phyloP scores from a whole-genome alignment of 2,329 filamentous ascomycete species.

The Fragosphaeria purpurea region DNA sequence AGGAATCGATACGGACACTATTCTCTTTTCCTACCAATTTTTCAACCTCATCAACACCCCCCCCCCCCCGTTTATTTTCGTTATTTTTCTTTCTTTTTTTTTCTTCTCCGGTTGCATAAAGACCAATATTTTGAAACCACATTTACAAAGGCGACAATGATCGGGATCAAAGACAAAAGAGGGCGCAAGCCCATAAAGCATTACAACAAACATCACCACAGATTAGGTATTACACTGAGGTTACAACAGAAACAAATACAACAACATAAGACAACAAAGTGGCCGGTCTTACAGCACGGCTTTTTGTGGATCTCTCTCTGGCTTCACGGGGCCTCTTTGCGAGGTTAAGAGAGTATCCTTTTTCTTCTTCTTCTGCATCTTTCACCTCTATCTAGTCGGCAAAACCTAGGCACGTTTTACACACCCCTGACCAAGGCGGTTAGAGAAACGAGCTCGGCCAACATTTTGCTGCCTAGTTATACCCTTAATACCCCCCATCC shows the following conservation, averaged over 20 bases:
- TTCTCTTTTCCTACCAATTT: neutral
- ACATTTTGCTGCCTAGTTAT: no score
- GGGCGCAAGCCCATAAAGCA: conserved; percentile 9
- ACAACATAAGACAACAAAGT: neutral
- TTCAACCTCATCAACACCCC: neutral
- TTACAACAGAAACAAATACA: neutral
- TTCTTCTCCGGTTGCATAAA: neutral
- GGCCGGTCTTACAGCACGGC: conserved; percentile 10
- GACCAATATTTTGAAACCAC: neutral
- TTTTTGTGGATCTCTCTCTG: conserved; percentile 3
- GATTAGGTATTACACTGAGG: neutral
- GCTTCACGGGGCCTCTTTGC: conserved; percentile 5
- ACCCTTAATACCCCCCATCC: no score
- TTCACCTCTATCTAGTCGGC: neutral
- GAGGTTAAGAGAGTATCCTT: conserved; percentile 4
- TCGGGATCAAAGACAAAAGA: neutral
- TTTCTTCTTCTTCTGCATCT: neutral
- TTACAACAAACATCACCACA: neutral
- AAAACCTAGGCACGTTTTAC: no score
- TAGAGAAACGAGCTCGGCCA: no score
- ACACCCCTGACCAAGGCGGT: no score
- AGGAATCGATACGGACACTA: neutral
- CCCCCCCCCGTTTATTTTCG: neutral
- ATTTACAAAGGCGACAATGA: neutral
- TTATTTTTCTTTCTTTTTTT: neutral